A percentile compares a stretch with the other conserved stretches of the same genome.
Conservation (phyloP, 352 stramenopile species). For the Pythium oligandrum region DNA sequence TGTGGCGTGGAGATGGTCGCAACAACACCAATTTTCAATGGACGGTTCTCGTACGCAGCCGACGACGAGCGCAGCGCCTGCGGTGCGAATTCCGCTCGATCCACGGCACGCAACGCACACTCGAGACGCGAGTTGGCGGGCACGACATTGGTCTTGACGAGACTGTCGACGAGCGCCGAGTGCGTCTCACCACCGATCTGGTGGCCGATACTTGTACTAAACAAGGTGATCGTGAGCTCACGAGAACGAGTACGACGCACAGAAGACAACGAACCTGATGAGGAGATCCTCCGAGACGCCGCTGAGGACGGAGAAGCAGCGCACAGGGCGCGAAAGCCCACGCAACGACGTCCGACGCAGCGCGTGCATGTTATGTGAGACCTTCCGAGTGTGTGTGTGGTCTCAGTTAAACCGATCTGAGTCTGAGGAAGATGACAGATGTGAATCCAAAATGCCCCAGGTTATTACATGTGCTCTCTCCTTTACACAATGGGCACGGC, state of each 20-base stretch:
- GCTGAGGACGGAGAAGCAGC: slow-evolving; percentile 28
- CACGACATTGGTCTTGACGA: slow-evolving; percentile 74
- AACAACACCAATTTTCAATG: slow-evolving; percentile 70
- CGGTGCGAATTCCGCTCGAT: slow-evolving; percentile 57
- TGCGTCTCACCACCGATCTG: slow-evolving; percentile 75
- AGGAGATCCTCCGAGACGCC: slow-evolving; percentile 78
- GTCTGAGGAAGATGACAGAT: slow-evolving; percentile 1
- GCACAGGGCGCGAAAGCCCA: not conserved
- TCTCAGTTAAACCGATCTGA: slow-evolving; percentile 5
- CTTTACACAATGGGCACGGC: slow-evolving; percentile 53
- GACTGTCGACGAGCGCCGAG: slow-evolving; percentile 59
- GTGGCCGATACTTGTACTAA: slow-evolving; percentile 67
- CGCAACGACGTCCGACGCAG: slow-evolving; percentile 1
- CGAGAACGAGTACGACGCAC: not conserved
- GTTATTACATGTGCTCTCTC: not conserved
- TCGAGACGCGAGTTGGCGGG: slow-evolving; percentile 48
- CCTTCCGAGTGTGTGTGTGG: too few relatives aligned
- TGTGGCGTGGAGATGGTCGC: slow-evolving; percentile 86
- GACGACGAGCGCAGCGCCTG: slow-evolving; percentile 19
- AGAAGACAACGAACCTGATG: slow-evolving; percentile 30
- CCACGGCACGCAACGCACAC: slow-evolving; percentile 51
- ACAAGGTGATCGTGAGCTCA: too few relatives aligned
- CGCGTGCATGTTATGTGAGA: too few relatives aligned
- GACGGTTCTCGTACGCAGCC: slow-evolving; percentile 64
- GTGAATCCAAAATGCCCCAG: slow-evolving; percentile 10